Conservation (phyloP, 2,329 filamentous ascomycete genomes). For the Dactylonectria macrodidyma region DNA sequence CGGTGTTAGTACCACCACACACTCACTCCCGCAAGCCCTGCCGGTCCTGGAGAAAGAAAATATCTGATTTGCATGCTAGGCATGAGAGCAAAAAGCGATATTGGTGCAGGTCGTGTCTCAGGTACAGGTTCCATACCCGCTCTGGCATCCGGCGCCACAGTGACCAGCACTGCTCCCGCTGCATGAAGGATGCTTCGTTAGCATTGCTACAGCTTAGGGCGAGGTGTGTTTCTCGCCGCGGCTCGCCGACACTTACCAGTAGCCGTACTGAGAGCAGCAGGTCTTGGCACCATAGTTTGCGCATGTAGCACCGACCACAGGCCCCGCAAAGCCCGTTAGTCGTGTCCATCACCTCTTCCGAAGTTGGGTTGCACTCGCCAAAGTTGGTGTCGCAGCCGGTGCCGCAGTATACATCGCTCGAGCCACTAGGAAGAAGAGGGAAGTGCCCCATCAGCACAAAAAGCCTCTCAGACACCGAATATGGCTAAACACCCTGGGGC, state of each 20-base stretch:
- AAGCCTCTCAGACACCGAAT: background rate
- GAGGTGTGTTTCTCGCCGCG: background rate
- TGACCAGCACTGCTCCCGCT: too few relatives aligned
- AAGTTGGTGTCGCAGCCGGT: slow-evolving; percentile 56
- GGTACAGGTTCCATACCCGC: too few relatives aligned
- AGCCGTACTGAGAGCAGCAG: slow-evolving; percentile 56
- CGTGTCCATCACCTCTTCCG: slow-evolving; percentile 46
- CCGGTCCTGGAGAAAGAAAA: too few relatives aligned
- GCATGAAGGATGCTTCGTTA: too few relatives aligned
- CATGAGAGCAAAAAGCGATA: too few relatives aligned
- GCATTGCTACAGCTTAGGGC: too few relatives aligned
- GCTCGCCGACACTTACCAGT: slow-evolving; percentile 48
- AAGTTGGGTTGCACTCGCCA: slow-evolving; percentile 50
- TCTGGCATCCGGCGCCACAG: too few relatives aligned
- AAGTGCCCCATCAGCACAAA: slow-evolving; percentile 28
- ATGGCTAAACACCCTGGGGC: background rate
- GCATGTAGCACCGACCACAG: slow-evolving; percentile 51
- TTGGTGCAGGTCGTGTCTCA: too few relatives aligned
- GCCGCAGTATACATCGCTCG: slow-evolving; percentile 52
- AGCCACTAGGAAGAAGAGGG: slow-evolving; percentile 47
- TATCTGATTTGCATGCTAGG: too few relatives aligned
- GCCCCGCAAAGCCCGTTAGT: slow-evolving; percentile 56
- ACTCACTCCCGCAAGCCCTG: too few relatives aligned
- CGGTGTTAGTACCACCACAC: too few relatives aligned
- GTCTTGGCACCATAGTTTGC: slow-evolving; percentile 49